These are phyloP conservation scores for Pseudonectria buxi DNA, from an alignment of 2,329 filamentous ascomycete species.

Conservation along the genomic window DNA sequence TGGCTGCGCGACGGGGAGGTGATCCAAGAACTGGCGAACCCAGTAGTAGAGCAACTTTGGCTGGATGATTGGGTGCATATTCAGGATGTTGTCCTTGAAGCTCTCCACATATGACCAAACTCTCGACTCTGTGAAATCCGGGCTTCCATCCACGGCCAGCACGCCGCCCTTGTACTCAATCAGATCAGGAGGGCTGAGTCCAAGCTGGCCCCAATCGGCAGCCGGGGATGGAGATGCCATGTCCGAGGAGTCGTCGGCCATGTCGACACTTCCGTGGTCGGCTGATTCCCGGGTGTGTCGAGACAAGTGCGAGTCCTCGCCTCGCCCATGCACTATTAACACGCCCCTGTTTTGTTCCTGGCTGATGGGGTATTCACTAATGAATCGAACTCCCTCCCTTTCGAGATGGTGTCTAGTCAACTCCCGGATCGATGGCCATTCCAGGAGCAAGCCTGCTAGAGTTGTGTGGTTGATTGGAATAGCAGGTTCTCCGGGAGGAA, in stretches of 20 bases:
- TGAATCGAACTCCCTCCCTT: conserved; percentile 44
- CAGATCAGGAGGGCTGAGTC: conserved; percentile 38
- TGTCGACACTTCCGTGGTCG: conserved; percentile 34
- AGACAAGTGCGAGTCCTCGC: conserved; percentile 62
- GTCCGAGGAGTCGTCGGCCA: conserved; percentile 44
- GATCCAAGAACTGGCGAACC: conserved; percentile 46
- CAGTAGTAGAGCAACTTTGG: conserved; percentile 45
- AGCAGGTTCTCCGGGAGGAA: conserved; percentile 54
- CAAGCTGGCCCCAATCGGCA: conserved; percentile 54
- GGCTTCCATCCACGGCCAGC: conserved; percentile 39
- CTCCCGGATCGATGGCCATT: conserved; percentile 61
- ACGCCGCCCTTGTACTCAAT: conserved; percentile 32
- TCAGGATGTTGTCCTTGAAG: conserved; percentile 56
- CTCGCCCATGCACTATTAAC: conserved; percentile 69
- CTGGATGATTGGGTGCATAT: conserved; percentile 58
- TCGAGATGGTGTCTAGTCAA: conserved; percentile 50
- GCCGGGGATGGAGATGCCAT: conserved; percentile 47
- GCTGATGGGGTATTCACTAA: conserved; percentile 68
- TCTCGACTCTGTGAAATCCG: conserved; percentile 45
- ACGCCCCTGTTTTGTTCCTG: conserved; percentile 68
- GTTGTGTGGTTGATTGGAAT: conserved; percentile 86
- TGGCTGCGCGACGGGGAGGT: conserved; percentile 31
- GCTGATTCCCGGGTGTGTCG: conserved; percentile 37
- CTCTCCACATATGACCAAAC: conserved; percentile 49
- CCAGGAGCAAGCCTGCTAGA: conserved; percentile 73